Evolutionary conservation across 306 rosid species (phyloP), one percentile per base, ranked within the genome.

Genomic region (Comarum palustre): DNA sequence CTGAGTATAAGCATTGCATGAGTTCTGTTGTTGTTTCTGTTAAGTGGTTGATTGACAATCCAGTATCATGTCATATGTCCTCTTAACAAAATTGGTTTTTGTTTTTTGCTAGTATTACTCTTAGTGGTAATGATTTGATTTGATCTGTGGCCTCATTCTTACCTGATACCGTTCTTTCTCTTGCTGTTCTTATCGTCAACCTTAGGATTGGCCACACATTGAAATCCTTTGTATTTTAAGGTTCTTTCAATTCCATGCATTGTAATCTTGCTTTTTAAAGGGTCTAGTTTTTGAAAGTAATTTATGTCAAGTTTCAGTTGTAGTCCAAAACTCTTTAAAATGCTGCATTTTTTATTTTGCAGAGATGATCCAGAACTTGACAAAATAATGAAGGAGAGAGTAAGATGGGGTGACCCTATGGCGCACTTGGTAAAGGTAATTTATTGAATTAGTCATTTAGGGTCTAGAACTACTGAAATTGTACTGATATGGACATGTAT

Each of bases 361-460:
- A 94, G 97, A 73, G 97, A 94, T 77, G 96, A 94, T 84, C 89
- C 96, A 1, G 95, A 91, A 59, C 95, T 91, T 14, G 99, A 94
- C 80, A 78, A 80, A 22, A 73, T 87, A 79, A 5, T 91, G 84
- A 94, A 85, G 79, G 97, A 89, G 9, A 82, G 85, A 73, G 11
- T 86, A 66, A 80, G 99, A 81, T 91, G 97, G 97, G 99, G 97
- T 27, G 99, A 94, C 82, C 98, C 95, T 31, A 91, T 94, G 98
- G 94, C 96, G 11, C 90, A 91, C 75, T 78, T 94, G 78, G 98
- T 94, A 14, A 89, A 94, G 96, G 97, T 86, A 94, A 84, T 63
- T 57, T 20, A 22, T 46, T 46, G 19, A 62, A 2, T 14, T 22
- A 2, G 42, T 64, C 42, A 48, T 69, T 25, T 50, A 43, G 80